Conservation (phyloP, 164 flowering plant genomes). For the Buxus sempervirens region DNA sequence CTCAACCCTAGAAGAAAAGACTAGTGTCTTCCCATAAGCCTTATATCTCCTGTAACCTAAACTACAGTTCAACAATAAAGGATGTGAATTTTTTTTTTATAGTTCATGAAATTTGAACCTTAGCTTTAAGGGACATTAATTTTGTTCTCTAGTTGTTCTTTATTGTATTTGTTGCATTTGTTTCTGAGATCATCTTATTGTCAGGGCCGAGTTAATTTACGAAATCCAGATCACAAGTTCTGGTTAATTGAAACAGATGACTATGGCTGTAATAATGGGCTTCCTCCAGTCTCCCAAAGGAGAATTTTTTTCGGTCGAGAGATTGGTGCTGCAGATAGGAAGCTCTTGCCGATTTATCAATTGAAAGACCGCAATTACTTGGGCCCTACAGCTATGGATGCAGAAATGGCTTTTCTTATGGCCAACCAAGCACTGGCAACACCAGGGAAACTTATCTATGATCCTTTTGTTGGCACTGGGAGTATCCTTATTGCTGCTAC, state of each 20-base stretch:
- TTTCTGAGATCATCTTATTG: slow-evolving; percentile 11
- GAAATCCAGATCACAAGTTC: slow-evolving; percentile 75
- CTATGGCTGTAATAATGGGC: slow-evolving; percentile 77
- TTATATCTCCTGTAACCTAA: background rate
- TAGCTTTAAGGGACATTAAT: background rate
- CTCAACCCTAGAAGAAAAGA: no score
- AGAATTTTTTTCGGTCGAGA: slow-evolving; percentile 92
- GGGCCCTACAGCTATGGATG: slow-evolving; percentile 99
- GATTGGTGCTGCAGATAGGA: slow-evolving; percentile 86
- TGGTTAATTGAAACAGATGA: slow-evolving; percentile 92
- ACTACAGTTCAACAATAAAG: background rate
- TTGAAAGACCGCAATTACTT: slow-evolving; percentile 85
- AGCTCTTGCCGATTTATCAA: slow-evolving; percentile 86
- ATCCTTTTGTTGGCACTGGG: slow-evolving; percentile 99
- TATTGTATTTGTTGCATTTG: background rate
- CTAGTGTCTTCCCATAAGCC: background rate
- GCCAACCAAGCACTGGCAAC: slow-evolving; percentile 84
- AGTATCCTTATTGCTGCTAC: slow-evolving; percentile 95
- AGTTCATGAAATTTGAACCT: background rate
- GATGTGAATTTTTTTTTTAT: background rate
- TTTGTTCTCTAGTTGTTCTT: background rate
- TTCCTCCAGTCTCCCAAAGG: slow-evolving; percentile 74
- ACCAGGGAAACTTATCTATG: slow-evolving; percentile 82
- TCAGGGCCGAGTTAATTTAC: slow-evolving; percentile 85
- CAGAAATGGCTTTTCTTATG: slow-evolving; percentile 98